Evolutionary conservation across 2,329 filamentous ascomycete genomes (phyloP), one percentile per base, ranked within the genome.

Genomic region (Colletotrichum truncatum): DNA sequence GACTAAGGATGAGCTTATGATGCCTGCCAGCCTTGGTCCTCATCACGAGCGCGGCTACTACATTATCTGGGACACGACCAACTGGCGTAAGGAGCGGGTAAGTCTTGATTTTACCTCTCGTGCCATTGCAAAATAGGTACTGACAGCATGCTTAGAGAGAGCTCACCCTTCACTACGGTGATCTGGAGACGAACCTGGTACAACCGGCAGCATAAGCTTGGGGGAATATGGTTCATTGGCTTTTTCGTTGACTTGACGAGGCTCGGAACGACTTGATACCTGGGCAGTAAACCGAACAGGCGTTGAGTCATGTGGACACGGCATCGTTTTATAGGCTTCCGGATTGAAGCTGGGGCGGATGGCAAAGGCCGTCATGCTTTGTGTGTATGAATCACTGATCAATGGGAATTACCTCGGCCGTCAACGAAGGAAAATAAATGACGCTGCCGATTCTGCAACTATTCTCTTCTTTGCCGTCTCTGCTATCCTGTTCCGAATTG

Each of bases 1-100:
- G 52, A 91, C 89, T 5, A 91, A 91, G 75, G 89, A 91, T 70
- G 87, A 90, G 61, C 79, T 87, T 69, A 87, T 90, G 86, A 83
- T 85, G 45, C 88, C 88, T 28, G 86, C 88, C 64, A 81, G 84
- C 14, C 74, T 91, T 45, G 86, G 85, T 56, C 82, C 83, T 11
- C 85, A 80, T 55, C 85, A 87, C 52, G 89, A 91, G 75, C 85
- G 88, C 64, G 89, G 89, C 1, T 90, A 86, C 75, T 91, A 91
- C 73, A 84, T 90, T 64, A 84, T 91, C 61, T 91, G 89, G 85
- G 87, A 90, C 70, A 85, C 86, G 8, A 78, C 77, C n/a, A 81
- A 80, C 56, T 91, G 88, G 88, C 82, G 84, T 49, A 88, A 88
- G 74, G 87, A 90, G 69, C 81, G 88, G 68, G 88, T 90, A 82